These are phyloP conservation scores for Lentinula sp. DNA, from an alignment of 768 basidiomycete genomes.

Conservation along the genomic window DNA sequence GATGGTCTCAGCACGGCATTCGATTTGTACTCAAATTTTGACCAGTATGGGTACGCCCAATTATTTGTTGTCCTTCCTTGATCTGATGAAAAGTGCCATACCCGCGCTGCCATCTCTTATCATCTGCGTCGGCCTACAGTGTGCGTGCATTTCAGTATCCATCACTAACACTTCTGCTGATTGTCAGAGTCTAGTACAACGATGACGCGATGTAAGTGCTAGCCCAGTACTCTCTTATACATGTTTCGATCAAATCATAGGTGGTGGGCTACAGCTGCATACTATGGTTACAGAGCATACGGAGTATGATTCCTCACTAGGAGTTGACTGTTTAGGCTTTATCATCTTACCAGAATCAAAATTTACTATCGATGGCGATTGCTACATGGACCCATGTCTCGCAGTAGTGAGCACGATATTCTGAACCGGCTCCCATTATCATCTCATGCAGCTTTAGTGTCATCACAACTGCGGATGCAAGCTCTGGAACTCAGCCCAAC, in stretches of 20 bases:
- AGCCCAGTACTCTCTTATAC: background rate
- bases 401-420: slow-evolving; percentile 29
- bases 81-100: background rate
- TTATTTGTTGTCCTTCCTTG: background rate
- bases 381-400: slow-evolving; percentile 44
- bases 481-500: slow-evolving; percentile 26
- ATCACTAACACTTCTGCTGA: background rate
- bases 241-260: slow-evolving; percentile 12
- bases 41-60: slow-evolving; percentile 32
- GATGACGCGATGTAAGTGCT: slow-evolving; percentile 38
- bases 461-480: slow-evolving; percentile 33
- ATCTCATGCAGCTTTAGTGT: slow-evolving; percentile 26
- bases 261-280: slow-evolving; percentile 49
- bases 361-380: slow-evolving; percentile 35
- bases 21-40: slow-evolving; percentile 31
- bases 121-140: background rate
- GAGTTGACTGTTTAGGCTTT: background rate
- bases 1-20: slow-evolving; percentile 36
- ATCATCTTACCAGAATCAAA: slow-evolving; percentile 21
- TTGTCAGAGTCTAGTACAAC: slow-evolving; percentile 25
- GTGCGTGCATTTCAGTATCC: background rate
- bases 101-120: too few relatives aligned
- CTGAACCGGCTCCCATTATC: background rate
- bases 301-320: slow-evolving; percentile 8
- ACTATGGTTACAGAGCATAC: slow-evolving; percentile 44